phyloP scores from a whole-genome alignment of 83 land plant genomes.

The Isoetes engelmannii region DNA sequence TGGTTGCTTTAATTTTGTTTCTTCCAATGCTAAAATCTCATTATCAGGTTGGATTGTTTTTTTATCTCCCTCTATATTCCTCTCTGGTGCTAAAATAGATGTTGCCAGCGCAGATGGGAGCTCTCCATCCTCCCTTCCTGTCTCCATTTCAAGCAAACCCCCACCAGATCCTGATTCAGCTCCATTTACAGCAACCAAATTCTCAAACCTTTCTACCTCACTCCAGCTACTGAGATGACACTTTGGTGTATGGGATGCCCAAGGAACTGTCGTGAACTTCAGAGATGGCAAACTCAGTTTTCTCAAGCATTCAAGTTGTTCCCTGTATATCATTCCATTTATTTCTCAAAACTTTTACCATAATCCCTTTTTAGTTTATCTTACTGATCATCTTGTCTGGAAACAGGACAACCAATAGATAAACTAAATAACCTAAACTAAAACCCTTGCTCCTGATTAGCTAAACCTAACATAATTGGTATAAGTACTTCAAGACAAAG shows the following conservation, averaged over 20 bases:
- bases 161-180: neutral
- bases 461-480: neutral
- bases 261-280: constrained; percentile 21
- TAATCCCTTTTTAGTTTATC: neutral
- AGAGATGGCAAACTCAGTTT: constrained; percentile 14
- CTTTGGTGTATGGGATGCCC: constrained; percentile 25
- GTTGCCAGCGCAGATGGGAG: neutral
- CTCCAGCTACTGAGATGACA: constrained; percentile 21
- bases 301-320: constrained; percentile 27
- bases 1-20: neutral
- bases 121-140: constrained; percentile 38
- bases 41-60: neutral
- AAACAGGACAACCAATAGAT: neutral
- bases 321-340: constrained; percentile 16
- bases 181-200: neutral
- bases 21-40: constrained; percentile 5
- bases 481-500: neutral
- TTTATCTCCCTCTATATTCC: constrained; percentile 1
- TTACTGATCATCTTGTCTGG: neutral
- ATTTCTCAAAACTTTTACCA: neutral
- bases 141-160: constrained; percentile 13
- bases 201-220: constrained; percentile 11
- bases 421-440: neutral
- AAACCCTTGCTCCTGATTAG: neutral
- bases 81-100: neutral